Evolutionary conservation across 768 basidiomycete genomes (phyloP).

Genomic region (Lyophyllum shimeji): DNA sequence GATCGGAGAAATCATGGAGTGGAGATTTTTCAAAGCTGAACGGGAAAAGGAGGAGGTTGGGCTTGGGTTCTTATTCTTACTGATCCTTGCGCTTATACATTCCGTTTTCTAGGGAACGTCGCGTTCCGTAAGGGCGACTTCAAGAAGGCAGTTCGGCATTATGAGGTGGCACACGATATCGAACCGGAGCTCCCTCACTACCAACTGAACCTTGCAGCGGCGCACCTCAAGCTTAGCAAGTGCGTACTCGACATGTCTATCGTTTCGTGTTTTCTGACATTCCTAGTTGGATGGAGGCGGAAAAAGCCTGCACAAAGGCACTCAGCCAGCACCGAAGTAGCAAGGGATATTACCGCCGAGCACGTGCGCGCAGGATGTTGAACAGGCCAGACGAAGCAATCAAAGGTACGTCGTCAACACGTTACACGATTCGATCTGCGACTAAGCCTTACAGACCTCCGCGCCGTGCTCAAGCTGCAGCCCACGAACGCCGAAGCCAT

Average conservation of each 20-base stretch:
- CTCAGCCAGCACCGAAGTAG: slow-evolving; percentile 63
- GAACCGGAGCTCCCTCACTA: slow-evolving; percentile 77
- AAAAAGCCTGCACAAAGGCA: slow-evolving; percentile 66
- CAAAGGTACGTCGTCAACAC: slow-evolving; percentile 39
- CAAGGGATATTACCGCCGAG: slow-evolving; percentile 71
- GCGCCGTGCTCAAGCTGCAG: slow-evolving; percentile 58
- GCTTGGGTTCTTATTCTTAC: not conserved
- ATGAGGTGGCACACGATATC: slow-evolving; percentile 58
- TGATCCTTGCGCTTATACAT: slow-evolving; percentile 9
- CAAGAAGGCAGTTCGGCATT: slow-evolving; percentile 51
- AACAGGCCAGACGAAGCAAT: slow-evolving; percentile 56
- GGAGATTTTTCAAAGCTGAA: slow-evolving; percentile 69
- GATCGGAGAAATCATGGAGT: slow-evolving; percentile 73
- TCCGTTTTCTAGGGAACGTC: slow-evolving; percentile 47
- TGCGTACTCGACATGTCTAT: slow-evolving; percentile 31
- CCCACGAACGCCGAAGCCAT: slow-evolving; percentile 64
- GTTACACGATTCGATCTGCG: not conserved
- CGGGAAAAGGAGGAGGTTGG: slow-evolving; percentile 67
- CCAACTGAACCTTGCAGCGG: slow-evolving; percentile 75
- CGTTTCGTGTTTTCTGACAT: not conserved
- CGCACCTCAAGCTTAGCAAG: slow-evolving; percentile 70
- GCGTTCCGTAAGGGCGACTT: slow-evolving; percentile 69
- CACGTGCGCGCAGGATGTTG: slow-evolving; percentile 64
- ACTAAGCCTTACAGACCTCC: slow-evolving; percentile 45
- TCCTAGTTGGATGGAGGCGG: slow-evolving; percentile 68